Evolutionary conservation across 352 stramenopile genomes (phyloP).

Genomic region (Globisporangium alternatum): DNA sequence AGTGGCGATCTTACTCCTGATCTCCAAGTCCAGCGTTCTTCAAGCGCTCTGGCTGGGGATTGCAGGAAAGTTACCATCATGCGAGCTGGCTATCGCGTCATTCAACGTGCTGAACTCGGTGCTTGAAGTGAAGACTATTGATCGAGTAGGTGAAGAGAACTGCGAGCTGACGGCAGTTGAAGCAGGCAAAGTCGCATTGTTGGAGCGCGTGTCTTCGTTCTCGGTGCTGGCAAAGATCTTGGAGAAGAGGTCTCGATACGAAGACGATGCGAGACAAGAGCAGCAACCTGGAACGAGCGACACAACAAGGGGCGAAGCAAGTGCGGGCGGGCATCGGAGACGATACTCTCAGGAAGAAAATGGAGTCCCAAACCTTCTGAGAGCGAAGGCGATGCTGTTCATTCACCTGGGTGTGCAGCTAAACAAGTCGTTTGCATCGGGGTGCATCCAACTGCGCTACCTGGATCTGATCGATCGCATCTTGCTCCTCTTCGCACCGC

Average conservation of each 20-base stretch:
- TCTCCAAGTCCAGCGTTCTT: slow-evolving; percentile 36
- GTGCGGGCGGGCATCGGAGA: not conserved
- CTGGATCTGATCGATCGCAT: slow-evolving; percentile 34
- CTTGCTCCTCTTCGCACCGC: slow-evolving; percentile 24
- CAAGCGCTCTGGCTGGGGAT: slow-evolving; percentile 41
- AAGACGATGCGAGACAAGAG: slow-evolving; percentile 14
- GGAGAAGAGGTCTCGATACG: slow-evolving; percentile 15
- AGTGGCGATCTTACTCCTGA: slow-evolving; percentile 31
- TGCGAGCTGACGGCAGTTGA: slow-evolving; percentile 28
- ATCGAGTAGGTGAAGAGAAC: slow-evolving; percentile 17
- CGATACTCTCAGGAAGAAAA: slow-evolving; percentile 21
- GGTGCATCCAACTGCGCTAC: slow-evolving; percentile 33
- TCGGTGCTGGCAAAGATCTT: slow-evolving; percentile 30
- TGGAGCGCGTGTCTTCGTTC: slow-evolving; percentile 39
- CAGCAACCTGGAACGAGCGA: not conserved
- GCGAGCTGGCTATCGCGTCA: slow-evolving; percentile 43
- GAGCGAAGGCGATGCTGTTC: slow-evolving; percentile 64
- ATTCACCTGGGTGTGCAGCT: slow-evolving; percentile 53
- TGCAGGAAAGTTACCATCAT: slow-evolving; percentile 3
- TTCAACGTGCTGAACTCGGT: slow-evolving; percentile 67
- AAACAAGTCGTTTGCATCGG: slow-evolving; percentile 36
- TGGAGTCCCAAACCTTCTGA: slow-evolving; percentile 32
- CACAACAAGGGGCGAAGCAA: not conserved
- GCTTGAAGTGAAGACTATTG: slow-evolving; percentile 42
- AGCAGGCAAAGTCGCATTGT: slow-evolving; percentile 27